Evolutionary conservation across 371 early-diverging fungal genomes (phyloP).

Genomic region (Apophysomyces elegans): DNA sequence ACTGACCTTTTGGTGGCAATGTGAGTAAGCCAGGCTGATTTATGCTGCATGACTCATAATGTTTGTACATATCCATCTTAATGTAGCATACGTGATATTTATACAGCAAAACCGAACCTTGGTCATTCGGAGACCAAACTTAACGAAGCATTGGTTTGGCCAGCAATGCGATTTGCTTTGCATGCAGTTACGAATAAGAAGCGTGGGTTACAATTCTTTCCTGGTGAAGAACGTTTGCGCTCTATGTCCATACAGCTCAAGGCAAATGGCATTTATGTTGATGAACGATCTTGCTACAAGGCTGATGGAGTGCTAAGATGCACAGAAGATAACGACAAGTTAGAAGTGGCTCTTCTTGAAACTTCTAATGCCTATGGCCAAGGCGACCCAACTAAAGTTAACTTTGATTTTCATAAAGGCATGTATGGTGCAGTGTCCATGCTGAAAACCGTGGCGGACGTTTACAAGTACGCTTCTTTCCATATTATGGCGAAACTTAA

Average conservation of each 20-base stretch:
- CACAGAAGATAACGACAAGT: background rate
- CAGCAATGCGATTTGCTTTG: background rate
- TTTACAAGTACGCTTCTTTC: conserved; percentile 10
- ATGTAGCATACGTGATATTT: background rate
- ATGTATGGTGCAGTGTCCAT: conserved; percentile 14
- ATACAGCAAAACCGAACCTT: background rate
- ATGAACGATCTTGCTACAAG: conserved; percentile 14
- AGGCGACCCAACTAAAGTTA: conserved; percentile 1
- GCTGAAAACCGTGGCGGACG: conserved; percentile 14
- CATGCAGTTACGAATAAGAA: background rate
- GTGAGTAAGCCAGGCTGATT: background rate
- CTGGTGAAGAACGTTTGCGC: background rate
- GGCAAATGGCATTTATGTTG: background rate
- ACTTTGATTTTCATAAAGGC: conserved; percentile 17
- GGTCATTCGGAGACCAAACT: background rate
- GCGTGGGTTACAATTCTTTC: background rate
- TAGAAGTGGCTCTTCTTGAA: conserved; percentile 9
- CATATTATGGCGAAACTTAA: conserved; percentile 3
- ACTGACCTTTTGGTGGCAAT: background rate
- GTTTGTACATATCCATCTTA: background rate
- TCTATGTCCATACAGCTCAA: conserved; percentile 12
- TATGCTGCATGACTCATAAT: background rate
- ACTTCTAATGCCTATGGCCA: conserved; percentile 12
- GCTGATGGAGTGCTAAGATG: conserved; percentile 11
- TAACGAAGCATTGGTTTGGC: background rate